Percentiles rank a stretch among this genome's conserved stretches.
phyloP scores from a whole-genome alignment of 2,329 filamentous ascomycete genomes.

The Ramichloridium luteum region DNA sequence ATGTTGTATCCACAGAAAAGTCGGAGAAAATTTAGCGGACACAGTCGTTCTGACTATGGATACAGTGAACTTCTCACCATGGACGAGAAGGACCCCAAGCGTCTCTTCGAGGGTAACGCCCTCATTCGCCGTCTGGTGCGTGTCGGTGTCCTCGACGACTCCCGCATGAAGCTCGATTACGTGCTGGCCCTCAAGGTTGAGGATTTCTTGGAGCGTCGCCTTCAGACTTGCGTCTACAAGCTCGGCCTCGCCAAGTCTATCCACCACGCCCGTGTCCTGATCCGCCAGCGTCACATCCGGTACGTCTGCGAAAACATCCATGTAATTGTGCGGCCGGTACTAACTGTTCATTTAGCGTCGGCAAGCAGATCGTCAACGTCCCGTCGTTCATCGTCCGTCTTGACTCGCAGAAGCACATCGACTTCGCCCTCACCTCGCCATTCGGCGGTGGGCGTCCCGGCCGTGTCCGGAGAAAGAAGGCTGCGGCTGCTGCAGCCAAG shows the following conservation, averaged over 20 bases:
- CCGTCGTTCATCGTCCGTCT: slow-evolving; percentile 99
- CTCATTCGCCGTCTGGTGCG: slow-evolving; percentile 99
- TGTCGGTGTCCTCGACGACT: slow-evolving; percentile 98
- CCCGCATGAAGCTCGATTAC: slow-evolving; percentile 99
- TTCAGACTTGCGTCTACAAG: slow-evolving; percentile 99
- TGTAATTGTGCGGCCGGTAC: slow-evolving; percentile 3
- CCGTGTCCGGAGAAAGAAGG: slow-evolving; percentile 99
- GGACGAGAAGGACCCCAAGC: slow-evolving; percentile 99
- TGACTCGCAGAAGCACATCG: slow-evolving; percentile 99
- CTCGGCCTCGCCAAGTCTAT: slow-evolving; percentile 99
- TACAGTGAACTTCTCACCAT: slow-evolving; percentile 95
- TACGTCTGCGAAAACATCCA: slow-evolving; percentile 23
- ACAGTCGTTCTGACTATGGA: slow-evolving; percentile 9
- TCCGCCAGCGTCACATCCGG: slow-evolving; percentile 98
- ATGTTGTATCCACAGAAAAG: slow-evolving; percentile 30
- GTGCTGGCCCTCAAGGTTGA: slow-evolving; percentile 97
- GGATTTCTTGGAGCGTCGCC: slow-evolving; percentile 99
- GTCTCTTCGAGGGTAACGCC: slow-evolving; percentile 99
- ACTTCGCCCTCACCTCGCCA: slow-evolving; percentile 94
- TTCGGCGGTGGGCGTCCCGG: slow-evolving; percentile 95
- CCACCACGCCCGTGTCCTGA: slow-evolving; percentile 99
- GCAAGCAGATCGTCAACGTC: slow-evolving; percentile 99
- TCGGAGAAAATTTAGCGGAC: neutral
- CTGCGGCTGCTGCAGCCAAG: slow-evolving; percentile 81
- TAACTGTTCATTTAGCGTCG: slow-evolving; percentile 49